Evolutionary conservation across 805 yeast genomes (phyloP).

Genomic region (Saccharomycopsis fibuligera): DNA sequence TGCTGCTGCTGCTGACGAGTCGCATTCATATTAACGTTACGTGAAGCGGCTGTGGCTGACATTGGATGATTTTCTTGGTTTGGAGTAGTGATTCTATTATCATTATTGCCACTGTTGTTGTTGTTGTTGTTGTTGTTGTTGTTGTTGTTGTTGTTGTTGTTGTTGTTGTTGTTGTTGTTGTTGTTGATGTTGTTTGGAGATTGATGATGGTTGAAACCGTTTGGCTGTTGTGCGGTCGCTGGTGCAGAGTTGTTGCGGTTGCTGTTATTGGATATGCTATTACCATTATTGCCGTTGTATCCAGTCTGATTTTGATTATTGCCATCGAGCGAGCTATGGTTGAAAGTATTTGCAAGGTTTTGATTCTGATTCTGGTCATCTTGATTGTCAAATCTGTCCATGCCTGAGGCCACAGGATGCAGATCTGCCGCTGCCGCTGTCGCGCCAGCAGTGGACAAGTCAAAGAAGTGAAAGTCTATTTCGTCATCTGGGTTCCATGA

Average conservation of each 20-base stretch:
- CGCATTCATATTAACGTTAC: too few relatives aligned
- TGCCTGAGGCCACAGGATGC: not conserved
- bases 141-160: not conserved
- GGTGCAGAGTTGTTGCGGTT: too few relatives aligned
- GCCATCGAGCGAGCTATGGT: too few relatives aligned
- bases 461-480: constrained; percentile 5
- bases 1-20: constrained; percentile 41
- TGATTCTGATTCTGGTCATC: too few relatives aligned
- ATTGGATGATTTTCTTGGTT: not conserved
- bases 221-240: not conserved
- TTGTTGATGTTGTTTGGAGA: not conserved
- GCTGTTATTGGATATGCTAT: too few relatives aligned
- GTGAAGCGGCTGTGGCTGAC: too few relatives aligned
- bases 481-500: constrained; percentile 7
- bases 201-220: not conserved
- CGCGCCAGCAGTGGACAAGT: not conserved
- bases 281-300: too few relatives aligned
- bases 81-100: too few relatives aligned
- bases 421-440: not conserved
- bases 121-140: not conserved
- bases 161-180: not conserved
- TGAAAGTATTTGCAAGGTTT: too few relatives aligned
- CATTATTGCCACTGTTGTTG: not conserved
- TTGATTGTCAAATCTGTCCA: too few relatives aligned
- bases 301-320: too few relatives aligned